phyloP scores from a whole-genome alignment of 495 filamentous ascomycete species.

The Neurospora sp. region DNA sequence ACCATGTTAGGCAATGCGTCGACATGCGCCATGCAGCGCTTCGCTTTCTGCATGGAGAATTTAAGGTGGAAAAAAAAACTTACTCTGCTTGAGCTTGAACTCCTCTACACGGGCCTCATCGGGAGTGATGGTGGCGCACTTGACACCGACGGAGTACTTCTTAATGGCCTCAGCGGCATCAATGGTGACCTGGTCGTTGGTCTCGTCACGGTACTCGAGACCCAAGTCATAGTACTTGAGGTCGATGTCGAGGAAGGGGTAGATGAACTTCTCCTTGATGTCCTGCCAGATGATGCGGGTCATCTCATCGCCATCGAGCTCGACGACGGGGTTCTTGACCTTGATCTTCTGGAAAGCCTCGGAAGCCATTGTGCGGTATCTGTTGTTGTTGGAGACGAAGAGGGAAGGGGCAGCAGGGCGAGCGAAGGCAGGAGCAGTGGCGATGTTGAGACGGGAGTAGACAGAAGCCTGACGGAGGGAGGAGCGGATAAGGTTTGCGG shows the following conservation, averaged over 20 bases:
- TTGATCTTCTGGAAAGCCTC: conserved; percentile 62
- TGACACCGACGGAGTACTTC: conserved; percentile 97
- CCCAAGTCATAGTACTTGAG: conserved; percentile 99
- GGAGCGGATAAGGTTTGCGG: conserved; percentile 17
- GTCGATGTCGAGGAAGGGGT: conserved; percentile 90
- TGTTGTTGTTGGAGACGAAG: conserved; percentile 18
- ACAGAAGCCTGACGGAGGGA: conserved; percentile 16
- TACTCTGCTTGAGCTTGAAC: conserved; percentile 96
- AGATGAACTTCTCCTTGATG: conserved; percentile 97
- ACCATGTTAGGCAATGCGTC: conserved; percentile 2
- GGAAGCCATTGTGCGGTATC: conserved; percentile 31
- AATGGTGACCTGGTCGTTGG: conserved; percentile 87
- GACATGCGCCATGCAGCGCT: not conserved
- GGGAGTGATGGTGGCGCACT: conserved; percentile 98
- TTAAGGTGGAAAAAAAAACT: conserved; percentile 10
- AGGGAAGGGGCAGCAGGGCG: conserved; percentile 11
- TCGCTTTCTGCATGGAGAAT: not conserved
- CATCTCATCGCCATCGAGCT: conserved; percentile 99
- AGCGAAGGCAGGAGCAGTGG: not conserved
- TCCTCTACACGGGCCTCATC: conserved; percentile 95
- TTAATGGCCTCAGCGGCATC: conserved; percentile 96
- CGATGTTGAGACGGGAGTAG: conserved; percentile 2
- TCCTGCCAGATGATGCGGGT: conserved; percentile 97
- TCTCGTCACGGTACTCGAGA: conserved; percentile 88
- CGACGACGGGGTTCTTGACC: conserved; percentile 95